These are phyloP conservation scores for Pythium insidiosum DNA, from an alignment of 352 stramenopile genomes.

Conservation along the genomic window DNA sequence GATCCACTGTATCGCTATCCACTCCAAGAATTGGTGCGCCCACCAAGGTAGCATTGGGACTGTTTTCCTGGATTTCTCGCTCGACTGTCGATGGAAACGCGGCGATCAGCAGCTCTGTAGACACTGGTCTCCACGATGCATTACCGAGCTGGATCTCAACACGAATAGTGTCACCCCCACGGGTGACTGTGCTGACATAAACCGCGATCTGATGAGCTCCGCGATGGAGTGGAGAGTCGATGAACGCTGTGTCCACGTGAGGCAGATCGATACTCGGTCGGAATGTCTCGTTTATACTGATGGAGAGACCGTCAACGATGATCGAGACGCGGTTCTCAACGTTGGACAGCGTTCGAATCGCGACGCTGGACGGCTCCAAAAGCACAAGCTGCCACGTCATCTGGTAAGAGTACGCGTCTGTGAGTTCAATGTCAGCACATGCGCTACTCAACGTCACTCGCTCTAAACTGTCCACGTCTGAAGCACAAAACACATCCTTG, in stretches of 20 bases:
- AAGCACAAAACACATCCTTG: not conserved
- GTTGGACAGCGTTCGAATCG: constrained; percentile 11
- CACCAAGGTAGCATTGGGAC: not conserved
- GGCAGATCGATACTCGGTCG: constrained; percentile 6
- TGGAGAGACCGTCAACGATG: constrained; percentile 9
- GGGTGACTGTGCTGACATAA: not conserved
- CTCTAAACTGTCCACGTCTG: constrained; percentile 7
- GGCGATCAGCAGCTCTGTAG: not conserved
- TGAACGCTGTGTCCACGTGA: constrained; percentile 4
- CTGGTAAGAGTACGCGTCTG: constrained; percentile 4
- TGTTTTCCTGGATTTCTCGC: constrained; percentile 10
- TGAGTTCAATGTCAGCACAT: not conserved
- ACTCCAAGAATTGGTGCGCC: constrained; percentile 4
- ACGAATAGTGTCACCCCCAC: not conserved
- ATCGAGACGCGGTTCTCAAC: constrained; percentile 7
- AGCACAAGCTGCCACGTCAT: constrained; percentile 9
- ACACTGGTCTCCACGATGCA: constrained; percentile 9
- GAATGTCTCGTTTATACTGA: not conserved
- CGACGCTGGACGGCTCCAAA: not conserved
- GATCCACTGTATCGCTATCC: constrained; percentile 3
- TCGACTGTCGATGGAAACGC: constrained; percentile 1
- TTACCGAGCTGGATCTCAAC: constrained; percentile 3
- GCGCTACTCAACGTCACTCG: too few species aligned
- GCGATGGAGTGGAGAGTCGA: constrained; percentile 1
- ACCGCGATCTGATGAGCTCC: constrained; percentile 8